Evolutionary conservation across 768 basidiomycete species (phyloP), one percentile per base, ranked within the genome.

Genomic region (Saitozyma sp.): DNA sequence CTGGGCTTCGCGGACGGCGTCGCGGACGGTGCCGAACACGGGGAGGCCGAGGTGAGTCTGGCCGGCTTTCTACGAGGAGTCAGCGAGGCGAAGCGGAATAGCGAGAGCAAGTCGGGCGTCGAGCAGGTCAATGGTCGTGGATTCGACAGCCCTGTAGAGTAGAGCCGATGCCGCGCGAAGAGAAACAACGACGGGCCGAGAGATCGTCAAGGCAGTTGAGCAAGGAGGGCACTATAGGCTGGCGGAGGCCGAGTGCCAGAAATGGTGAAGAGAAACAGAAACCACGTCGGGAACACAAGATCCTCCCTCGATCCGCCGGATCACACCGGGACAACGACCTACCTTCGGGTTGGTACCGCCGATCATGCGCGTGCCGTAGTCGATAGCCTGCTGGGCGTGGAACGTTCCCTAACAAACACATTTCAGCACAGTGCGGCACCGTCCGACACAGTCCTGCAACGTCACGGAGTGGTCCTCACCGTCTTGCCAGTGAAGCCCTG

Each of bases 361-460:
- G 61, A 99, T 91, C 90, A 98, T 95, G 65, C 88, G 90, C 62
- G 95, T 98, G 17, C 96, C 95, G 76, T 91, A 99, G 54, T 87
- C 92, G 66, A 98, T 80, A 43, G 96, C 94, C 80, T 97, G 92
- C 74, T 84, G 88, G 64, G 87, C 86, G 83, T 99, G 96, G 86
- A 99, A 99, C 71, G 96, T 97, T 67, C 89, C 96, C 95, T 84
- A 64, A 14, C 16, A 45, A 48, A 13, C 20, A 2, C 20, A 19
- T 16, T 45, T 42, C 37, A 58, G 53, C 50, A 45, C 6, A 2
- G 5, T 29, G 29, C 29, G 29, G 29, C 29, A 29, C 29, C 29
- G 29, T 29, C 29, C 29, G 29, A 29, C 29, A 29, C 7, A 46
- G 9, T 19, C 38, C 49, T 49, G 10, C 20, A 49, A 29, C 41